Evolutionary conservation across 768 basidiomycete genomes (phyloP), one percentile per base, ranked within the genome.

Genomic region (Butyriboletus loyo): DNA sequence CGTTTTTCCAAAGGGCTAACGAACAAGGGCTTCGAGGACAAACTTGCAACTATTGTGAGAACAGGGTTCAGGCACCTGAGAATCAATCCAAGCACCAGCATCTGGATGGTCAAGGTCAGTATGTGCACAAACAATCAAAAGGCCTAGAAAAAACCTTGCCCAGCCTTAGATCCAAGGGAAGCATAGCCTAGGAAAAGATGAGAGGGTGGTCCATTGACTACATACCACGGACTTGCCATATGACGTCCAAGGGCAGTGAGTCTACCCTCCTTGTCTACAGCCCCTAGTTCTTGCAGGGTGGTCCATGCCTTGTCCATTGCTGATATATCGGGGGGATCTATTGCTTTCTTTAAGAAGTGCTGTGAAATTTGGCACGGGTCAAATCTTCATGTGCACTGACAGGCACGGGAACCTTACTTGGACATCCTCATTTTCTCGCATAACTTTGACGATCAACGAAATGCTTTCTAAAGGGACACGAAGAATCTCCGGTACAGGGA

Each of bases 21-120:
- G 70, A 97, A 98, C 43, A 98, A 69, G 0, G 94, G 87, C 62
- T 95, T 98, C 5, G 87, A 89, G 2, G 93, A 95, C 32, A 98
- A 71, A 53, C 83, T 76, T 17, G 93, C 92, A 0, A 85, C 87
- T 31, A 95, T 80, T 2, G 90, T 92, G 28, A 95, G 75, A 13
- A 91, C 76, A 2, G 92, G 90, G 49, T 83, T 85, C 9, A 96
- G 71, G 59, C 92, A 95, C 58, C 80, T 80, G 73, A 98, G 94
- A 41, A 95, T 79, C 6, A 85, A 80, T 0, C 82, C 92, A 0
- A 97, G 75, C 7, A 97, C 80, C 22, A 98, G 81, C 89, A 98
- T 95, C 89, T 89, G 53, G n/a, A 37, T 4, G 28, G 25, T 17
- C 27, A 30, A 35, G 5, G 25, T 55, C 39, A 62, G 50, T 40